Base-by-base conservation (phyloP, 345 rosid genomes). In the Lagerstroemia speciosa region DNA sequence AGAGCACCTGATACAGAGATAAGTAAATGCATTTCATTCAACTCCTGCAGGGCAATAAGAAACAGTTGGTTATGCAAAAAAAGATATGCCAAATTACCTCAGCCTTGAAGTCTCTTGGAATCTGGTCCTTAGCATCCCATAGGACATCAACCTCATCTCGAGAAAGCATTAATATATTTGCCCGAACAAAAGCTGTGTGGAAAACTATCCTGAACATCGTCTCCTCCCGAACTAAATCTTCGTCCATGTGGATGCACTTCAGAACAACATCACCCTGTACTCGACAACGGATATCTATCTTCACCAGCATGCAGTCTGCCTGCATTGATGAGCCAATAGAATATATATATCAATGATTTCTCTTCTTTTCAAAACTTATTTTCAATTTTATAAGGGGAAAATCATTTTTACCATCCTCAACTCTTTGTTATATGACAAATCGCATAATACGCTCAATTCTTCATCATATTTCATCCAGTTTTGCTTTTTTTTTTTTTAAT, bases 191-290 rank as follows among this genome's bases (percentile, higher is more conserved):
- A 19, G 98, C 90, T 1, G 99, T 91, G 80, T 94, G 98, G 78
- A 91, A 94, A 91, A 88, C 85, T 60, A 89, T 72, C 79, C 99
- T 87, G 76, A 94, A 87, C 64, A 94, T 84, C 74, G 87, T 87
- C 83, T 88, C 92, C 69, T 91, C 98, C n/a, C 64, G 82, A 32
- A 80, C 76, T 74, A 87, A 73, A 76, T 89, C 91, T 55, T 89
- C 95, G 50, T 83, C 83, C 80, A 87, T 84, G 76, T 91, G 92
- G 81, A 89, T 71, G 74, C 98, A 94, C 86, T 94, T 98, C 58
- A 94, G 79, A 79, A 91, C 98, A 68, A 94, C 88, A 76, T 94
- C 99, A 65, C 99, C 98, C 83, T 88, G 98, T 68, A 94, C 82
- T 64, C 80, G 95, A 73, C 95, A 91, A 58, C 82, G 86, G 50